Evolutionary conservation across 768 basidiomycete species (phyloP).

Genomic region (Leucosporidium scottii): DNA sequence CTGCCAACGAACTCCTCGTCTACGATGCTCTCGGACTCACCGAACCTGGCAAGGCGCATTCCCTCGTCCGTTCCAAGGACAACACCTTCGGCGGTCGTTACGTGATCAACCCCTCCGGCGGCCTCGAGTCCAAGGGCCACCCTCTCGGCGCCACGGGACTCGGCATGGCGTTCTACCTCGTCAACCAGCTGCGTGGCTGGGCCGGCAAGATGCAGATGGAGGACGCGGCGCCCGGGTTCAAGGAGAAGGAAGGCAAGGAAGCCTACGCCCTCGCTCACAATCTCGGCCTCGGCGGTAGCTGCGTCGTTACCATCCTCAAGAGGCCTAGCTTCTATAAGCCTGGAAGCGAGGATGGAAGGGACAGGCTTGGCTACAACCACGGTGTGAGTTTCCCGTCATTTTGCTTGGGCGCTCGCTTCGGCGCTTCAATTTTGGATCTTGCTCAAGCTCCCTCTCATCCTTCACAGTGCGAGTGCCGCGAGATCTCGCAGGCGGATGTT

Average conservation of each 20-base stretch:
- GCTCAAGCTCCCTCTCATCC: neutral
- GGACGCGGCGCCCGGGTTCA: conserved; percentile 12
- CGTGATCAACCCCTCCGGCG: conserved; percentile 76
- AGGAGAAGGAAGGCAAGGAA: conserved; percentile 19
- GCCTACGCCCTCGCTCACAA: conserved; percentile 70
- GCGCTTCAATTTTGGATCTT: neutral
- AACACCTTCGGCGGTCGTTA: conserved; percentile 64
- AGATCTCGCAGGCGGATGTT: neutral
- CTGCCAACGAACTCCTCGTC: conserved; percentile 57
- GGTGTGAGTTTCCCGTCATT: conserved; percentile 41
- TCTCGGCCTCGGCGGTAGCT: conserved; percentile 57
- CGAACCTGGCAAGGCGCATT: conserved; percentile 58
- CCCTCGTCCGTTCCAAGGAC: conserved; percentile 65
- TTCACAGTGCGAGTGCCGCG: neutral
- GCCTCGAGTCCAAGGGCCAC: conserved; percentile 81
- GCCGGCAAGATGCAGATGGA: conserved; percentile 34
- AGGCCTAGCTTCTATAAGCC: conserved; percentile 68
- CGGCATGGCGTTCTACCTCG: conserved; percentile 23
- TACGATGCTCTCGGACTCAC: conserved; percentile 76
- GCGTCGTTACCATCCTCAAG: conserved; percentile 65
- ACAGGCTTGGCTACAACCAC: conserved; percentile 73
- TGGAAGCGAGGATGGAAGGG: conserved; percentile 60
- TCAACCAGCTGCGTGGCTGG: conserved; percentile 28
- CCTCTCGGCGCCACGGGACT: conserved; percentile 41
- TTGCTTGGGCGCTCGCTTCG: neutral